These are phyloP conservation scores for Termitomyces sp. DNA, from an alignment of 768 basidiomycete species.

Conservation along the genomic window DNA sequence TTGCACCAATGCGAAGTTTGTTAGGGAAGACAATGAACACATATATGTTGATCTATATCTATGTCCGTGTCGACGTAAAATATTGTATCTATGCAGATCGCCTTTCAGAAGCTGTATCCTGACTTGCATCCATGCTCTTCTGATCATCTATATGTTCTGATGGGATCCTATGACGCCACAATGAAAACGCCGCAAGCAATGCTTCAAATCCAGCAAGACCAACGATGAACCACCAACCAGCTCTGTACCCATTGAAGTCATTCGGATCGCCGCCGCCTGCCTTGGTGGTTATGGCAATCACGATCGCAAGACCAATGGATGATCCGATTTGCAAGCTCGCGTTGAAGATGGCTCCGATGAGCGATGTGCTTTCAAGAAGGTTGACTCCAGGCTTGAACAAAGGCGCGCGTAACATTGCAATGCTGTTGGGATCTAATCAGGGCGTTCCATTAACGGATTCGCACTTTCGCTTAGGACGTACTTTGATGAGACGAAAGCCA, in stretches of 20 bases:
- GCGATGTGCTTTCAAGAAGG: conserved; percentile 10
- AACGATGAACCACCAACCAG: conserved; percentile 15
- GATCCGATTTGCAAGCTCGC: conserved; percentile 49
- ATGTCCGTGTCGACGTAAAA: too few relatives aligned
- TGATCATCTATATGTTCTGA: background rate
- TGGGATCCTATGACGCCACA: background rate
- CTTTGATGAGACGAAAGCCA: conserved; percentile 44
- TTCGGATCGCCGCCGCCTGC: conserved; percentile 21
- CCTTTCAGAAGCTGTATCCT: background rate
- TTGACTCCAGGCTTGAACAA: conserved; percentile 41
- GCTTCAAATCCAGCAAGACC: conserved; percentile 14
- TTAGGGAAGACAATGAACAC: too few relatives aligned
- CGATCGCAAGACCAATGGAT: conserved; percentile 40
- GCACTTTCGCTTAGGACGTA: conserved; percentile 18
- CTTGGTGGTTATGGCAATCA: conserved; percentile 23
- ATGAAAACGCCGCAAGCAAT: conserved; percentile 5
- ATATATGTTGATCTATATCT: too few relatives aligned
- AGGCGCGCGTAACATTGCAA: conserved; percentile 44
- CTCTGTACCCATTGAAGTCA: conserved; percentile 12
- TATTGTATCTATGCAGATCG: background rate
- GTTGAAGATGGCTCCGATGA: conserved; percentile 53
- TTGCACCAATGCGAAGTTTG: too few relatives aligned
- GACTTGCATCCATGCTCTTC: background rate
- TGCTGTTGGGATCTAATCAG: conserved; percentile 22
- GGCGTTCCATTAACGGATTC: background rate